Base-by-base conservation (phyloP, 2,329 filamentous ascomycete species). In the Aspergillus pseudonomiae region DNA sequence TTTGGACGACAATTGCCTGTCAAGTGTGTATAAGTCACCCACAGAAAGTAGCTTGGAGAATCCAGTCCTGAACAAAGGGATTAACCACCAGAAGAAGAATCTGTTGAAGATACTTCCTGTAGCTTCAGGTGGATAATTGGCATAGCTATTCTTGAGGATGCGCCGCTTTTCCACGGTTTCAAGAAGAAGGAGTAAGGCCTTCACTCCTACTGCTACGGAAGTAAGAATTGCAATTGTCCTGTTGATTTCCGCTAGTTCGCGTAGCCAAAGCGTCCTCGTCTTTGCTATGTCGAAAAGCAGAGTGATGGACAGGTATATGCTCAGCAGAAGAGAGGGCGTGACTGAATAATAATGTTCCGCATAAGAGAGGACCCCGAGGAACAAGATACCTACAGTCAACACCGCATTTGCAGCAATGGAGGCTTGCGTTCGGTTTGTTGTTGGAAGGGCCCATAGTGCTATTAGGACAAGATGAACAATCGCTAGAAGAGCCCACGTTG, bases 61-160 rank as follows among this genome's bases (percentile, higher is more conserved):
- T 0, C 85, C 84, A 19, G 75, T 73, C 30, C 77, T 77, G 48
- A 88, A 82, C 7, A 88, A 70, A 2, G 79, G 77, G 62, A 83
- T 85, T 57, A 86, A 71, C 85, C 85, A 87, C 76, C 79, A 82
- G 68, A 87, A 87, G 14, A 85, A 73, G 0, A 73, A 74, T 50
- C 78, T 76, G 63, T 77, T 85, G 65, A 82, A 82, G n/a, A 84
- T 74, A 3, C 84, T 80, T 54, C 81, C 83, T 2, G 82, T 86
- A 3, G 81, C 81, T 68, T 88, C 86, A 0, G 78, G 80, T 1
- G 85, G 83, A 48, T 77, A 79, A 2, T 70, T 65, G 1, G 74
- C 71, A 54, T 79, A 82, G 28, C 78, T 73, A 3, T 72, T 65
- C 16, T 77, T 72, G 3, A 84, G 71, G 6, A 82, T 74, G 4